Base-by-base conservation (phyloP, 176 grass and related monocot genomes). In the Phragmites australis region DNA sequence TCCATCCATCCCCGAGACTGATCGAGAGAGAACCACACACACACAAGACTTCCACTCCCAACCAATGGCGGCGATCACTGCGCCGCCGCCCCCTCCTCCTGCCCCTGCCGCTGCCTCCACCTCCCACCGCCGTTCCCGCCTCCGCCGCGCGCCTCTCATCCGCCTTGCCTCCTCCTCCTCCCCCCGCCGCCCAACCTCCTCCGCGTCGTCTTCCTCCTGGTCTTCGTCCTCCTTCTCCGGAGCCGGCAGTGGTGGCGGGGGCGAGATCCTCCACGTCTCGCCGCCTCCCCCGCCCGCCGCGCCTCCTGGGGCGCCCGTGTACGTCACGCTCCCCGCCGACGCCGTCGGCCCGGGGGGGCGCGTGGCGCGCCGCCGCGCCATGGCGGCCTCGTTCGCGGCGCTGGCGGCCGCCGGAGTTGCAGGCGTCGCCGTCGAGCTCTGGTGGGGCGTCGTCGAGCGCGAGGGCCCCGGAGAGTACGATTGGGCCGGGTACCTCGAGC, bases 401-500 rank as follows among this genome's bases (percentile, higher is more conserved):
- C 88, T 93, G 16, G 82, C 91, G 12, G 39, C 56, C 25, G 82
- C 91, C 10, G 91, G 91, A 19, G 91, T 93, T 5, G 80, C 89
- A 6, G 88, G 91, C 48, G 70, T 93, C 3, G 85, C 66, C 22
- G 27, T 93, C 1, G 91, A 93, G 88, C 78, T 84, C 79, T 93
- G 91, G 91, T 93, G 88, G 91, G 91, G 91, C 44, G 62, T 90
- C 83, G 91, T 93, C 39, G 91, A 93, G 80, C 58, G 91, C 26
- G 65, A 83, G 22, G 70, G 69, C 1, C 88, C 91, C 25, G 44
- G 85, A 45, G 71, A 83, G 57, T 93, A 93, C 75, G 91, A 93
- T 44, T 93, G 88, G 91, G 75, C 69, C 9, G 91, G 91, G 0
- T 90, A 90, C 79, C 80, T 90, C 43, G 91, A 93, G 39, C 75